phyloP scores from a whole-genome alignment of 1,284 basidiomycete species.

The Clitocybe nebularis region DNA sequence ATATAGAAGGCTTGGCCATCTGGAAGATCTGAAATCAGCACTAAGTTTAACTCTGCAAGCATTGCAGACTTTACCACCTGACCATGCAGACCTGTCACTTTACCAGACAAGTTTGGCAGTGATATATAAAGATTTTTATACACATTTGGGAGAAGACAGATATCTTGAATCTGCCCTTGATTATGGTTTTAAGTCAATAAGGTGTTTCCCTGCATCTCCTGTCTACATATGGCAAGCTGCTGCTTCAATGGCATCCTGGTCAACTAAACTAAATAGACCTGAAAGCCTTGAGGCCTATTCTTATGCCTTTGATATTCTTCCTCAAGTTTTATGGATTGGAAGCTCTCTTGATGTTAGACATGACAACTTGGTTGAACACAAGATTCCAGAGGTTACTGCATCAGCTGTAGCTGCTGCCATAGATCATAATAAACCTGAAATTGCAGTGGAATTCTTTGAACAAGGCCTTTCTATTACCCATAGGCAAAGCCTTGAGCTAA shows the following conservation, averaged over 20 bases:
- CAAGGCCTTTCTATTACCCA: not conserved
- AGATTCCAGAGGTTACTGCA: not conserved
- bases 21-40: conserved; percentile 4
- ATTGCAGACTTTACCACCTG: not conserved
- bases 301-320: not conserved
- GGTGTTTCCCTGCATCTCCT: not conserved
- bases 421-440: not conserved
- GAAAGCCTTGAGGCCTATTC: not conserved
- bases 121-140: not conserved
- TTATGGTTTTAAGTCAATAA: not conserved
- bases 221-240: not conserved
- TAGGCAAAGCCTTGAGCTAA: not conserved
- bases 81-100: not conserved
- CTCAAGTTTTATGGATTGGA: not conserved
- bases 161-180: not conserved
- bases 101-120: not conserved
- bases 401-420: not conserved
- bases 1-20: not conserved
- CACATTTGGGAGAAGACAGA: not conserved
- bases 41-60: not conserved
- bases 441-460: too few relatives aligned
- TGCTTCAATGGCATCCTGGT: not conserved
- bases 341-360: not conserved
- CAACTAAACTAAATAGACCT: not conserved
- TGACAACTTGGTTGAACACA: not conserved